Base-by-base conservation (phyloP, 306 rosid species). In the Begonia peltatifolia region DNA sequence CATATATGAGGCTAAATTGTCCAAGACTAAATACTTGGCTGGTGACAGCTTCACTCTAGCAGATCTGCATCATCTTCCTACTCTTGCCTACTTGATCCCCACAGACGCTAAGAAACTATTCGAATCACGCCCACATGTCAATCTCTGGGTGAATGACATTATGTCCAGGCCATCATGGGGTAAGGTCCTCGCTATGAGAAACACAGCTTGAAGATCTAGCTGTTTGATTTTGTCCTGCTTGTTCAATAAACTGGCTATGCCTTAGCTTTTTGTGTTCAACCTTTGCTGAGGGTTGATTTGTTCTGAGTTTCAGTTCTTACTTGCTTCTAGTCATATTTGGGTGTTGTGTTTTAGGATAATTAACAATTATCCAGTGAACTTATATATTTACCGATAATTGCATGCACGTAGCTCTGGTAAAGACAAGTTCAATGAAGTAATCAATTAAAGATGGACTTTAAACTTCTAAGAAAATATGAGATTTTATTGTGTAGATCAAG, bases 11-110 rank as follows among this genome's bases (percentile, higher is more conserved):
- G 58, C 49, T 10, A 69, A 68, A 46, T 67, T 87, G 56, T 51
- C 79, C 0, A 44, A 54, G 1, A 73, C 81, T 3, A 87, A 80
- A 55, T 87, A 78, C 63, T 61, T 83, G 68, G 87, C 59, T 2
- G 81, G 82, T 15, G 87, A 71, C 0, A 42, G 66, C 48, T 80
- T 78, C 76, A 68, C 76, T 57, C 57, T 80, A 73, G 90, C 83
- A 2, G 96, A 87, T 68, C 66, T 87, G 38, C 79, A 87, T 71
- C 94, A 80, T 69, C 72, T 87, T 8, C 84, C 90, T 1, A 46
- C 35, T 6, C 1, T 68, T 6, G 52, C 59, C 0, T 66, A 17
- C 75, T 62, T 87, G 79, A 61, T 70, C 74, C 74, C 56, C 2
- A 67, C 75, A 36, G 60, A 41, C 14, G 2, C 36, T 9, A 75